Evolutionary conservation across 306 rosid species (phyloP).

Genomic region (Lablab purpureus): DNA sequence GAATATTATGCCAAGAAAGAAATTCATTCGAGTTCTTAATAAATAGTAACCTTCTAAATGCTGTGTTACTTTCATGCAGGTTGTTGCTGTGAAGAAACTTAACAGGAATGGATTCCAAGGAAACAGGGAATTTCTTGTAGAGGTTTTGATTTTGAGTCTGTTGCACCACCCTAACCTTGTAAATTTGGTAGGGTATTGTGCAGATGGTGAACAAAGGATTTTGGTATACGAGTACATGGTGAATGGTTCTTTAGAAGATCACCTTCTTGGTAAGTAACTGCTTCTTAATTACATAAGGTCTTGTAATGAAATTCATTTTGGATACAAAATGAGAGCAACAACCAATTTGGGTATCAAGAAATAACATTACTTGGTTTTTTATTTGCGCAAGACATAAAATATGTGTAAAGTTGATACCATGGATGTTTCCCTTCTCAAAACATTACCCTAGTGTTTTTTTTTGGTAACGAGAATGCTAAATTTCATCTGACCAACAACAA

Average conservation of each 20-base stretch:
- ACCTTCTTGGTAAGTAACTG: slow-evolving; percentile 79
- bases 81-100: slow-evolving; percentile 91
- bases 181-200: slow-evolving; percentile 86
- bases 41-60: slow-evolving; percentile 13
- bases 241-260: slow-evolving; percentile 90
- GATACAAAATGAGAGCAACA: slow-evolving; percentile 3
- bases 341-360: slow-evolving; percentile 21
- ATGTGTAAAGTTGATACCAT: background rate
- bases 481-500: slow-evolving; percentile 34
- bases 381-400: slow-evolving; percentile 4
- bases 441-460: background rate
- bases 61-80: slow-evolving; percentile 50
- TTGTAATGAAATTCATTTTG: background rate
- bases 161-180: slow-evolving; percentile 87
- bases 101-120: slow-evolving; percentile 95
- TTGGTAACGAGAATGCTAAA: background rate
- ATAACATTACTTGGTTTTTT: background rate
- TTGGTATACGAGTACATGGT: slow-evolving; percentile 89
- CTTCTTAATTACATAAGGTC: slow-evolving; percentile 10
- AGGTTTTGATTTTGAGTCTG: slow-evolving; percentile 92
- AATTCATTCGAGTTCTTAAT: background rate
- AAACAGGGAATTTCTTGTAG: slow-evolving; percentile 88
- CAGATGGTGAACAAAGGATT: slow-evolving; percentile 83
- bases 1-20: slow-evolving; percentile 7
- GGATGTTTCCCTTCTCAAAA: background rate